Percentiles rank a stretch among this genome's conserved stretches.
Conservation (phyloP, 2,329 filamentous ascomycete species). For the Neonectria sp. region DNA sequence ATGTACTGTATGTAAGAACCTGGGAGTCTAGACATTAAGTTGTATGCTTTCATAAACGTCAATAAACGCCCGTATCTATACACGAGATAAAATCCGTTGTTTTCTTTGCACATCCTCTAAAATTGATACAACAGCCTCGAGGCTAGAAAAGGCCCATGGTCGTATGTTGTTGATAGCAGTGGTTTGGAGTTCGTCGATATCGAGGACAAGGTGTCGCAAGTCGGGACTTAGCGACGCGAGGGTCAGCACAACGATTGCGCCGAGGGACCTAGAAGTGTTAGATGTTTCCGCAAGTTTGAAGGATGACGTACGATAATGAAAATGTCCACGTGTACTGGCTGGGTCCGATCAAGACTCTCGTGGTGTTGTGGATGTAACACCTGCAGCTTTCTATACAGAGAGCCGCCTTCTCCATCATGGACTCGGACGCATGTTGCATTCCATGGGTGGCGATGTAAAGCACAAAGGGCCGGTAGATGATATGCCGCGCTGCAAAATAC, state of each 20-base stretch:
- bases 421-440: slow-evolving; percentile 31
- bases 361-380: slow-evolving; percentile 48
- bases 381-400: slow-evolving; percentile 52
- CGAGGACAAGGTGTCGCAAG: slow-evolving; percentile 47
- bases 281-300: neutral
- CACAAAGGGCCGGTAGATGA: slow-evolving; percentile 53
- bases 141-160: slow-evolving; percentile 48
- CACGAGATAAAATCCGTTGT: slow-evolving; percentile 39
- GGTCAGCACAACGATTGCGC: slow-evolving; percentile 51
- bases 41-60: neutral
- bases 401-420: slow-evolving; percentile 48
- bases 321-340: slow-evolving; percentile 55
- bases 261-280: slow-evolving; percentile 46
- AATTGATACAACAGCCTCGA: slow-evolving; percentile 48
- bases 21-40: neutral
- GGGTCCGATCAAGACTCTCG: slow-evolving; percentile 46
- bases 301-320: slow-evolving; percentile 47
- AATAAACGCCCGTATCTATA: slow-evolving; percentile 23
- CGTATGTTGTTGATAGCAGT: slow-evolving; percentile 47
- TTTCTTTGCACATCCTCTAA: slow-evolving; percentile 50
- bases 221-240: slow-evolving; percentile 48
- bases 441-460: slow-evolving; percentile 47
- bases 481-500: slow-evolving; percentile 52
- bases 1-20: slow-evolving; percentile 3
- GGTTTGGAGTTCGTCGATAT: slow-evolving; percentile 50